Base-by-base conservation (phyloP, 2,329 filamentous ascomycete genomes). In the Cytospora piceicola region DNA sequence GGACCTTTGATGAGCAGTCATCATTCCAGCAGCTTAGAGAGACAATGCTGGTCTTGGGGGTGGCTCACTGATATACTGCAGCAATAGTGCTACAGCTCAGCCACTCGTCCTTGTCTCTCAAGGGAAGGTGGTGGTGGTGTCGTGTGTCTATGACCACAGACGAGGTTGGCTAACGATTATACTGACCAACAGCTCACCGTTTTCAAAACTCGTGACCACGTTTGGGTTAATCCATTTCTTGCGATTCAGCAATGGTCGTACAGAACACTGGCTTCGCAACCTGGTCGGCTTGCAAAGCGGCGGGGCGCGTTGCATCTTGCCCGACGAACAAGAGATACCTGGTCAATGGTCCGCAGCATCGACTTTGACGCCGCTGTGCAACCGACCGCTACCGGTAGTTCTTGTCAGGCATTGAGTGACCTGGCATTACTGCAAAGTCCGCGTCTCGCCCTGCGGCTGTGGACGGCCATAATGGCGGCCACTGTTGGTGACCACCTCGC, bases 211-310 rank as follows among this genome's bases (percentile, higher is more conserved):
- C 42, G 22, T 15, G 32, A 30, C 51, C 29, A 36, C 22, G 17
- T 32, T 17, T 27, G 61, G 51, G 34, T 51, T 22, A 51, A 57
- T 57, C 53, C 53, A 63, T 57, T 57, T 63, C 39, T 54, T 57
- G 53, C 20, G 53, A 34, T 24, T 52, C 61, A 22, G 9, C 2
- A 51, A 27, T 11, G 30, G 30, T 57, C 42, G 17, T 30, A 9
- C n/a, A 27, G 52, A 49, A 15, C 55, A 52, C 32, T 32, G 8
- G 34, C 17, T 14, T 63, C 24, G 32, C 20, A 6, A 36, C 46
- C 39, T 57, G 20, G 30, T 52, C 36, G 53, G 54, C 39, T 27
- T 57, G 29, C 32, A 30, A 36, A 39, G 27, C 61, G 42, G 39
- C 53, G 27, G n/a, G 22, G 61, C 61, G 27, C 27, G n/a, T 29